Conservation (phyloP, 129 eudicot genomes). For the Silybum marianum region DNA sequence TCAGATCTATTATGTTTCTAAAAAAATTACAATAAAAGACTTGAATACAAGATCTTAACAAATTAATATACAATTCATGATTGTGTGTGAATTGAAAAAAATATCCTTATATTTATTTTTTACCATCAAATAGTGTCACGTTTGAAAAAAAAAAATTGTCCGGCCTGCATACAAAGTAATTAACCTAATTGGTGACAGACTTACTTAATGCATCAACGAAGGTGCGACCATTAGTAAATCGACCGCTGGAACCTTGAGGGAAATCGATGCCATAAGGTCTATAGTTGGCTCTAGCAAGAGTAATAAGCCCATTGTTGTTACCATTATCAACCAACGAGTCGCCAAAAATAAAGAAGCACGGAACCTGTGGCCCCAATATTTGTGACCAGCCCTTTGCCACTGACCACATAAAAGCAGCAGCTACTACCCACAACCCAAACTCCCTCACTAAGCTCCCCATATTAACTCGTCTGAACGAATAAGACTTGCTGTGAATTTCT, state of each 20-base stretch:
- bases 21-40: too few species aligned
- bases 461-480: neutral
- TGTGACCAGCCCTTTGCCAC: constrained; percentile 19
- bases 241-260: constrained; percentile 75
- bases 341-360: constrained; percentile 77
- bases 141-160: too few species aligned
- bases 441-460: constrained; percentile 27
- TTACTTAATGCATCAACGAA: constrained; percentile 79
- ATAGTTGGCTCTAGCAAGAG: constrained; percentile 83
- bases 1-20: too few species aligned
- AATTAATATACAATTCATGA: too few species aligned
- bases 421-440: constrained; percentile 20
- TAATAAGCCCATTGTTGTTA: constrained; percentile 69
- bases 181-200: neutral
- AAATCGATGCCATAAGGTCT: constrained; percentile 85
- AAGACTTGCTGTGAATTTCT: neutral
- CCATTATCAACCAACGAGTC: constrained; percentile 94
- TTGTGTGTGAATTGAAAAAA: too few species aligned
- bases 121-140: too few species aligned
- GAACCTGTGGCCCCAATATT: constrained; percentile 49
- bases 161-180: too few species aligned
- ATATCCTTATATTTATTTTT: too few species aligned
- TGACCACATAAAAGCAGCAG: constrained; percentile 13
- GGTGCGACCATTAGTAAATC: constrained; percentile 90
- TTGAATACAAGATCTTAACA: too few species aligned